Evolutionary conservation across 441 rosid species (phyloP), one percentile per base, ranked within the genome.

Genomic region (Arabidopsis lyrata): DNA sequence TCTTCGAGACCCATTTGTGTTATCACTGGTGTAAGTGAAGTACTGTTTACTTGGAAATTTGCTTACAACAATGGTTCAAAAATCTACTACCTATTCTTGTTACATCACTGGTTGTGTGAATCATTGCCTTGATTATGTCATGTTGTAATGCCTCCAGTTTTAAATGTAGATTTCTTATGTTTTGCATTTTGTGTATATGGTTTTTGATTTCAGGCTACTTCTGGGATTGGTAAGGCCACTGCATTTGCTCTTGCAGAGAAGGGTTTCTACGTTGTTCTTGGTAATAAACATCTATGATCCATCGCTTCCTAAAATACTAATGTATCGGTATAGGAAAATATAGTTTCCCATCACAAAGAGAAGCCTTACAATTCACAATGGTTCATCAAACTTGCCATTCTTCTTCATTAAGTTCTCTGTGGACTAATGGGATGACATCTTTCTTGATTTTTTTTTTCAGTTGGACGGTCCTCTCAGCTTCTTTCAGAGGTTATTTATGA

Each of bases 151-250:
- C 64, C 35, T 20, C 62, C 38, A 12, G n/a, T 16, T 55, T 27
- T 0, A 27, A 16, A 12, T 16, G 0, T 29, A 27, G 35, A 18
- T 3, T 14, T 16, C 5, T 31, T 39, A 27, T 65, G 36, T 44
- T 61, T 52, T 48, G 3, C 32, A 31, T 14, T 27, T 11, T 47
- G 12, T 63, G 56, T 53, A 38, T 39, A 27, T 49, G 59, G 24
- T 18, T 47, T 27, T 76, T 72, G 63, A 18, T 44, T 63, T 56
- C 74, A 91, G 98, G 90, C 88, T 66, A 85, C 93, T 34, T 91
- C 96, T 72, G 98, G 97, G 58, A 66, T 91, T 27, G 96, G 97
- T 34, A 86, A 82, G 44, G 92, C 90, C 16, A 86, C 93, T 24
- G 96, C 97, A 53, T 72, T 50, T 78, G 87, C 84, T 77, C 90